Evolutionary conservation across 148 eudicot genomes (phyloP), one percentile per base, ranked within the genome.

Genomic region (Fagopyrum homotropicum): DNA sequence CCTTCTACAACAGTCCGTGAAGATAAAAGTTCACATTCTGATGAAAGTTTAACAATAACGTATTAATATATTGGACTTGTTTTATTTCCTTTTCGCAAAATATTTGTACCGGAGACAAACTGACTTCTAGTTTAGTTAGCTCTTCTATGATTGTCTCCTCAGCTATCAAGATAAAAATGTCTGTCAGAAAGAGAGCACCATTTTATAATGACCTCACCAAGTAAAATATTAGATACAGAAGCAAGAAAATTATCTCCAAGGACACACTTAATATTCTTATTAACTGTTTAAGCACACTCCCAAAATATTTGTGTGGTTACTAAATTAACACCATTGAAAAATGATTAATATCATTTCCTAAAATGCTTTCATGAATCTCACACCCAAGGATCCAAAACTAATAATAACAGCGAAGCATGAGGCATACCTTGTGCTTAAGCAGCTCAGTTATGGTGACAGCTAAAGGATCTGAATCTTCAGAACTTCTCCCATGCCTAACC

Each of bases 361-460:
- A 9, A 10, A 63, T 63, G 44, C 69, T 44, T 63, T 60, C 40
- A 26, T 60, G 43, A 60, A 22, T 63, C 43, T 63, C 69, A 63
- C 10, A 4, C 35, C 35, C 44, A 63, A 29, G 16, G 44, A 30
- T 55, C 19, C 59, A 55, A 63, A 11, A 63, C 45, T 29, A 63
- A 30, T 14, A 17, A 66, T 64, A 8, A 12, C 45, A 76, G 52
- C 48, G 48, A 66, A 16, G 29, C 9, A 76, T 48, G 55, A 66
- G 26, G 19, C 76, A 72, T 92, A 91, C 97, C 91, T 91, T 90
- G 70, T 73, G 84, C 77, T 76, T 80, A 70, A 91, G 78, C 49
- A 94, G 89, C 74, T 90, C 88, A 61, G 83, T 82, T 57, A 91
- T 75, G 80, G 88, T 85, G 82, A 81, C 80, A 74, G 85, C 88